phyloP scores from a whole-genome alignment of 1,139 yeast genomes.

The Geotrichum fermentans region DNA sequence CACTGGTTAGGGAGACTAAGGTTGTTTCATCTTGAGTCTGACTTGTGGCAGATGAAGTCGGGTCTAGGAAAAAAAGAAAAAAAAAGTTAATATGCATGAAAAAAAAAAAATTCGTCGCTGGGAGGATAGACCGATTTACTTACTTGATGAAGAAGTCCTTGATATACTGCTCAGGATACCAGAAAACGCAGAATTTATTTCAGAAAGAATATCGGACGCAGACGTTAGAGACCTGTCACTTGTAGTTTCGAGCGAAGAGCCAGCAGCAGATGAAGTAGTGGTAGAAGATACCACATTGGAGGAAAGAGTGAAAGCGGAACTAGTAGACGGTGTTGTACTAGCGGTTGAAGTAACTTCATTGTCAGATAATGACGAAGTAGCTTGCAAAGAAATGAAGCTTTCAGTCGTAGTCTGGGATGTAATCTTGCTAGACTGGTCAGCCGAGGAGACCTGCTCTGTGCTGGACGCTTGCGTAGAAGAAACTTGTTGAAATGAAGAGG shows the following conservation, averaged over 20 bases:
- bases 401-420: neutral
- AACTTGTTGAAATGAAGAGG: neutral
- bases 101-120: neutral
- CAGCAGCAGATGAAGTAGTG: neutral
- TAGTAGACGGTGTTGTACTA: neutral
- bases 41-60: constrained; percentile 12
- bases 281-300: neutral
- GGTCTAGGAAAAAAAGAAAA: constrained; percentile 7
- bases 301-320: neutral
- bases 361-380: neutral
- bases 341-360: neutral
- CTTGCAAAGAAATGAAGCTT: neutral
- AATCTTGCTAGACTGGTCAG: neutral
- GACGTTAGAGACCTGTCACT: neutral
- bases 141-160: constrained; percentile 1
- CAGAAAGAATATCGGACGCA: constrained; percentile 24
- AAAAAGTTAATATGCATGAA: constrained; percentile 1
- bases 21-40: constrained; percentile 17
- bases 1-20: constrained; percentile 6
- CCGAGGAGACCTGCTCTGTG: constrained; percentile 5
- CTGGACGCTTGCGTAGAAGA: neutral
- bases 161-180: constrained; percentile 18
- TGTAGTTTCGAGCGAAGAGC: neutral
- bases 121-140: neutral
- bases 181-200: constrained; percentile 29